phyloP scores from a whole-genome alignment of 371 early-diverging fungal species.

The Mortierella sp. region DNA sequence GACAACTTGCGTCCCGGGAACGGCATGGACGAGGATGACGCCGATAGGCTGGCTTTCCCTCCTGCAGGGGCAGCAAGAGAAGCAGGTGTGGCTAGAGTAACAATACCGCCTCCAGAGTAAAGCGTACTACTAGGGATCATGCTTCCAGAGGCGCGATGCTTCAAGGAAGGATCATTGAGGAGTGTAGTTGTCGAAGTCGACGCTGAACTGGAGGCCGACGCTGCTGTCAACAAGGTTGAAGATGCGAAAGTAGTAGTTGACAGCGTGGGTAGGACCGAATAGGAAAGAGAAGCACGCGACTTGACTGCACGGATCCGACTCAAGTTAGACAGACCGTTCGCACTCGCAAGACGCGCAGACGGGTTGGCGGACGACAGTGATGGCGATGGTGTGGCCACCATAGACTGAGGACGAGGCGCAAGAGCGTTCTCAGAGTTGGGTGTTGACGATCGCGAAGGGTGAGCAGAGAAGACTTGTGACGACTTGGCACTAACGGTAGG shows the following conservation, averaged over 20 bases:
- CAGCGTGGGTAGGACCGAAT: constrained; percentile 24
- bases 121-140: not conserved
- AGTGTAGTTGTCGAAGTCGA: constrained; percentile 2
- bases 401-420: not conserved
- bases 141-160: not conserved
- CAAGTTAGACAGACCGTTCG: constrained; percentile 1
- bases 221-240: not conserved
- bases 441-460: not conserved
- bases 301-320: constrained; percentile 37
- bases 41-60: not conserved
- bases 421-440: not conserved
- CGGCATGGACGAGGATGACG: not conserved
- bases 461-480: not conserved
- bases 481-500: not conserved
- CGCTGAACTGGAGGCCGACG: not conserved
- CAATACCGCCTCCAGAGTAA: not conserved
- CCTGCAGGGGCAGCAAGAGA: not conserved
- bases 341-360: not conserved
- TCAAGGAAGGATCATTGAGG: not conserved
- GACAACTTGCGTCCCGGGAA: not conserved
- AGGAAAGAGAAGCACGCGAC: constrained; percentile 43
- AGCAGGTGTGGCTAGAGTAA: not conserved
- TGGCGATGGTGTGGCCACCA: not conserved
- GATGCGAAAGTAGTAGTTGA: constrained; percentile 8
- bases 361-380: not conserved